Conservation (phyloP, 2,329 filamentous ascomycete genomes). For the Botrytis hyacinthi region DNA sequence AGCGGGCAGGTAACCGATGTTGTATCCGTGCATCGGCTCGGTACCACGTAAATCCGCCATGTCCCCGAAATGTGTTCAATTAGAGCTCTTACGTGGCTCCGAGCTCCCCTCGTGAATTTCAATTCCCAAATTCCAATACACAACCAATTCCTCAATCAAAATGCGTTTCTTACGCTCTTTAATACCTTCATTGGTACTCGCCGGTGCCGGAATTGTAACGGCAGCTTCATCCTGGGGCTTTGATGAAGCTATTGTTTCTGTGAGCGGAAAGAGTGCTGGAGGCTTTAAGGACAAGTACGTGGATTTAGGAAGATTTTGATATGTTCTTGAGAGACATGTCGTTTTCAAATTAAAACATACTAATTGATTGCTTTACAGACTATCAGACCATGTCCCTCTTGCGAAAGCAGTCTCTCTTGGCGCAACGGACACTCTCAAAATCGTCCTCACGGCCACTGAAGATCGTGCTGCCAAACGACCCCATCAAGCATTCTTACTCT, state of each 20-base stretch:
- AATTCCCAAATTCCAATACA: conserved; percentile 1
- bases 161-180: conserved; percentile 46
- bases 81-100: conserved; percentile 23
- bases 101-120: conserved; percentile 17
- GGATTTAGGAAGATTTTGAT: background rate
- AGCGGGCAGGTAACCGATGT: background rate
- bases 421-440: conserved; percentile 71
- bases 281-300: conserved; percentile 64
- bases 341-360: background rate
- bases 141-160: conserved; percentile 23
- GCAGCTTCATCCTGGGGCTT: conserved; percentile 66
- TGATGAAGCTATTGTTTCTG: conserved; percentile 66
- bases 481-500: conserved; percentile 88
- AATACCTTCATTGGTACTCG: conserved; percentile 44
- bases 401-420: conserved; percentile 64
- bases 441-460: conserved; percentile 78
- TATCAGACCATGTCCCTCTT: conserved; percentile 43
- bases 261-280: conserved; percentile 59
- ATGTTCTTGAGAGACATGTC: conserved; percentile 8
- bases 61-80: conserved; percentile 20
- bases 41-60: background rate
- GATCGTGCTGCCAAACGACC: conserved; percentile 76
- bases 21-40: background rate
- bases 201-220: conserved; percentile 41
- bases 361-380: conserved; percentile 24